Base-by-base conservation (phyloP, 2,329 filamentous ascomycete species). In the Colletotrichum chrysophilum region DNA sequence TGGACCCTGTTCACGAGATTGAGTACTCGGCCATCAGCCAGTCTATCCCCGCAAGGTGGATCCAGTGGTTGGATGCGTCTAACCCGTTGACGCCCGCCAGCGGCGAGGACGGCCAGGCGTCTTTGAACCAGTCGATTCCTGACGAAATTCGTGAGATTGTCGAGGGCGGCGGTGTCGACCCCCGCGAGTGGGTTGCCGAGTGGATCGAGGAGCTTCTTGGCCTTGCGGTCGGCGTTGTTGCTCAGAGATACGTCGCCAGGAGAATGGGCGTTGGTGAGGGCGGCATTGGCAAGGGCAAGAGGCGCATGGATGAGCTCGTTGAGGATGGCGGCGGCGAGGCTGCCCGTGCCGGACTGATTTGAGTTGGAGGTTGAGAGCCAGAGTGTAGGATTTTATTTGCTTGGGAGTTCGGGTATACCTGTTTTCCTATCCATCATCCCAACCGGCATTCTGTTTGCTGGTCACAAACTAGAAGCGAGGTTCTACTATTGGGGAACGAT, bases 261-360 rank as follows among this genome's bases (percentile, higher is more conserved):
- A 89, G 97, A 72, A 99, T 99, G 97, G 96, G 97, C 14, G 96
- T 99, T 12, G 96, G 96, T 14, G 95, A 98, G 84, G 94, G 94
- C 13, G 88, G 89, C 7, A 85, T 92, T 56, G 91, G 90, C 26
- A 89, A 89, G 83, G 91, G 91, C 13, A 93, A 92, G 81, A 94
- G 89, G 80, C 88, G 86, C 79, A 86, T 89, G 78, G 90, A 93
- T 78, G 87, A 89, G 26, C 82, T 93, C 1, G 80, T 93, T 4
- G 85, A 88, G 76, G 90, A 91, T 4, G 76, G 76, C 62, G 77
- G 58, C 26, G 77, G 77, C 48, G 77, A 77, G 70, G 77, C 72
- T 7, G 77, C 77, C 6, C 69, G 77, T 16, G 77, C 77, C 9
- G 77, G 77, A 1, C 62, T 78, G 5, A 77, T 78, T 21, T 78